Evolutionary conservation across 768 basidiomycete species (phyloP), one percentile per base, ranked within the genome.

Genomic region (Auriscalpium orientale): DNA sequence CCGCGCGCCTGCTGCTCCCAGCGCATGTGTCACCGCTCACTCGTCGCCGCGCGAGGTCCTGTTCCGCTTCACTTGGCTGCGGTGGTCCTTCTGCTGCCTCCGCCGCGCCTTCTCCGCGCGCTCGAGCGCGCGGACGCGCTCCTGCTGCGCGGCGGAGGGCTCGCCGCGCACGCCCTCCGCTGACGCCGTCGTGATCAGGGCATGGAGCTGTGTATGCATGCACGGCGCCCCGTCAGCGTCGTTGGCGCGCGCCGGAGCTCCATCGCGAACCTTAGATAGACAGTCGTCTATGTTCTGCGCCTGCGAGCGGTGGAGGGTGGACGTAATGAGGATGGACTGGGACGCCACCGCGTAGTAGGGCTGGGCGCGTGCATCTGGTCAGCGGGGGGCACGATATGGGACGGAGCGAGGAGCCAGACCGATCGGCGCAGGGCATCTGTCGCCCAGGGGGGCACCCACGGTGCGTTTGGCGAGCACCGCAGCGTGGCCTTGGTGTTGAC

Each of bases 401-500:
- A 38, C 28, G 22, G n/a, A 55, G 54, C 48, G 18, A 63, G 45
- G 44, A 2, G 22, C 62, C 85, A 22, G 65, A 87, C 84, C 59
- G 78, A 74, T 62, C 62, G 65, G 61, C 71, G 73, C 20, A 90
- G 60, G 34, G 65, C 66, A 8, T 76, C 70, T 35, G 66, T 70
- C 4, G 84, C 80, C 89, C 89, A 91, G 2, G 59, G 52, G 8
- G 89, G 89, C 50, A 91, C 84, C 88, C 88, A 90, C 1, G 69
- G 53, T 1, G 77, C 72, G 51, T 82, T 71, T 9, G 89, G 50
- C 7, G 75, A 67, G 62, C 85, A 88, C 44, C 85, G 76, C 15
- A 86, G 62, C 0, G 81, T 84, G 0, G 80, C 87, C 66, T 91
- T 91, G 13, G 90, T 91, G 56, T 89, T 91, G n/a, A 91, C 79